Conservation (phyloP, 2,329 filamentous ascomycete species). For the Zymoseptoria pseudotritici region DNA sequence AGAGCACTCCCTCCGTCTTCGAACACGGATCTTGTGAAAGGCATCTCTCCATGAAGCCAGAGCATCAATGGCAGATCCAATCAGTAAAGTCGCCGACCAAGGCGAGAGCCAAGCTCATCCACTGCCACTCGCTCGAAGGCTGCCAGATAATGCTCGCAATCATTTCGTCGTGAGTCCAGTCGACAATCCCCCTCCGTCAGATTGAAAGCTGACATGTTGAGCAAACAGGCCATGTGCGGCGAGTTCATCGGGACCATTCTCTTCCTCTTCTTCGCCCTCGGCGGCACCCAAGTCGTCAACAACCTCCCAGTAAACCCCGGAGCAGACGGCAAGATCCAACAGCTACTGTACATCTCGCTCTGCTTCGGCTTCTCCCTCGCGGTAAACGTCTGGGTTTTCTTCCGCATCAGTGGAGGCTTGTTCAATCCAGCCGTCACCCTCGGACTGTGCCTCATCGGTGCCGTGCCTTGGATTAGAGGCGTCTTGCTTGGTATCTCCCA, state of each 20-base stretch:
- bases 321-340: slow-evolving; percentile 3
- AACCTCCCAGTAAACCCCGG: slow-evolving; percentile 25
- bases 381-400: slow-evolving; percentile 35
- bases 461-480: slow-evolving; percentile 29
- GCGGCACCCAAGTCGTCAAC: slow-evolving; percentile 40
- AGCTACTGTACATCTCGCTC: slow-evolving; percentile 29
- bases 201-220: background rate
- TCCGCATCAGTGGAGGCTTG: slow-evolving; percentile 28
- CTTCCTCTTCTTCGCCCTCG: slow-evolving; percentile 41
- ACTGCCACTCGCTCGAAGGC: background rate
- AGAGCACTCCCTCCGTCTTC: background rate
- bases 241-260: slow-evolving; percentile 40
- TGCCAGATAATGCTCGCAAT: slow-evolving; percentile 22
- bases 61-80: background rate
- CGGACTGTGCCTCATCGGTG: slow-evolving; percentile 25
- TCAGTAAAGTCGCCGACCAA: background rate
- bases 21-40: background rate
- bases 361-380: slow-evolving; percentile 36
- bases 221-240: slow-evolving; percentile 19
- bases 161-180: slow-evolving; percentile 20
- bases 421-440: slow-evolving; percentile 31
- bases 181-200: background rate
- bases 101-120: background rate
- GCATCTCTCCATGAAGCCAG: no score
- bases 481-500: slow-evolving; percentile 29